These are phyloP conservation scores for Mycocentrospora acerina DNA, from an alignment of 2,329 filamentous ascomycete species.

Conservation along the genomic window DNA sequence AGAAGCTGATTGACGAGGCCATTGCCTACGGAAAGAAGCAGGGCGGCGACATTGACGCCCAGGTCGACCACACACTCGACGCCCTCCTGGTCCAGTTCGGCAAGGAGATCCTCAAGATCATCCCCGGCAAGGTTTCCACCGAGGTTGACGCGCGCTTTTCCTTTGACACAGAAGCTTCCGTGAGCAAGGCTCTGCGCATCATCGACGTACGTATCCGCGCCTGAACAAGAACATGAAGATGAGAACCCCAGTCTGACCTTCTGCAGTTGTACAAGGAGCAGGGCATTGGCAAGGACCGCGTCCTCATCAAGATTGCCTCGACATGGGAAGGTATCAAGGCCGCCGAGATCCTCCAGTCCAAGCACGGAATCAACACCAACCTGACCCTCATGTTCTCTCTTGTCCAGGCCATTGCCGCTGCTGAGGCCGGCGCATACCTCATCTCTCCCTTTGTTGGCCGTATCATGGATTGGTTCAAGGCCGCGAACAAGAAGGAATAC, in stretches of 20 bases:
- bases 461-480: constrained; percentile 99
- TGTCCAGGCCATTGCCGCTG: constrained; percentile 90
- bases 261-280: constrained; percentile 86
- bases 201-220: constrained; percentile 70
- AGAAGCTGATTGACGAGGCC: constrained; percentile 83
- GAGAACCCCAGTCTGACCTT: constrained; percentile 22
- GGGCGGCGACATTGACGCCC: constrained; percentile 67
- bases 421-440: constrained; percentile 93
- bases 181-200: constrained; percentile 95
- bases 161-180: constrained; percentile 88
- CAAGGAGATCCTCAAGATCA: constrained; percentile 93
- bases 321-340: constrained; percentile 99
- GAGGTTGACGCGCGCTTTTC: constrained; percentile 97
- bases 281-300: constrained; percentile 88
- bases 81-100: constrained; percentile 96
- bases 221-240: background rate
- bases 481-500: constrained; percentile 91
- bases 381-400: constrained; percentile 98
- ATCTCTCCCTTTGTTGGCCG: constrained; percentile 99
- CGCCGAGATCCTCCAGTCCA: constrained; percentile 90
- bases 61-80: constrained; percentile 91
- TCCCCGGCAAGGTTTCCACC: constrained; percentile 97
- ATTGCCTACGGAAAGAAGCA: constrained; percentile 81
- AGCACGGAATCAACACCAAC: constrained; percentile 98
- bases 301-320: constrained; percentile 98